Percentiles rank a stretch among this genome's conserved stretches.
phyloP scores from a whole-genome alignment of 1,139 yeast genomes.

The Kurtzmaniella natalensis region DNA sequence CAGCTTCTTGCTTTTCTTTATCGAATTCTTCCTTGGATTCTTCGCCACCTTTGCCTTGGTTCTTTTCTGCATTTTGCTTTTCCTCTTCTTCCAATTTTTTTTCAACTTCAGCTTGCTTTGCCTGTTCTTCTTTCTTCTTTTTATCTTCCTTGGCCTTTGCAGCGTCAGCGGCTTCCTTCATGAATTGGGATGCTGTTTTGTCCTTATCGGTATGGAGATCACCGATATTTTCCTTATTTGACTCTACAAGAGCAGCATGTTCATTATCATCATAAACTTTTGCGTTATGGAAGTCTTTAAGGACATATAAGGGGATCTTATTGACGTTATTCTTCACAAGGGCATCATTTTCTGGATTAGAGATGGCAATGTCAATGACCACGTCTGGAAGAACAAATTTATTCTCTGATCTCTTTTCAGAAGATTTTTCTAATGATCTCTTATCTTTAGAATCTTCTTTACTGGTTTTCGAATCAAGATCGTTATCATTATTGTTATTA shows the following conservation, averaged over 20 bases:
- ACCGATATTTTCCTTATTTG: slow-evolving; percentile 12
- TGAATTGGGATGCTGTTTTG: slow-evolving; percentile 15
- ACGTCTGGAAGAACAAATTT: slow-evolving; percentile 18
- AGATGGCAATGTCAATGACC: slow-evolving; percentile 36
- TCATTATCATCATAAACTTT: slow-evolving; percentile 28
- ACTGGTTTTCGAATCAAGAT: slow-evolving; percentile 4
- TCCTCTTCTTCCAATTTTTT: slow-evolving; percentile 6
- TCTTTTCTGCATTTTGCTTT: neutral
- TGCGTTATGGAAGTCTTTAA: slow-evolving; percentile 24
- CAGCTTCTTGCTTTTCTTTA: slow-evolving; percentile 6
- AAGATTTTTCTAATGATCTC: too few relatives aligned
- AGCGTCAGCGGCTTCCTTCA: slow-evolving; percentile 10
- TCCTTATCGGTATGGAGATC: slow-evolving; percentile 14
- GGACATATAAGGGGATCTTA: slow-evolving; percentile 25
- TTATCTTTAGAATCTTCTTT: slow-evolving; percentile 7
- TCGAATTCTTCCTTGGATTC: slow-evolving; percentile 5
- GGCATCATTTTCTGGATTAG: slow-evolving; percentile 22
- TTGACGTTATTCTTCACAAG: slow-evolving; percentile 31
- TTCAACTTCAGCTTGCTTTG: slow-evolving; percentile 2
- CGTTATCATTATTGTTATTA: slow-evolving; percentile 5
- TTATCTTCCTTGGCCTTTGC: slow-evolving; percentile 6
- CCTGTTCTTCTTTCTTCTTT: slow-evolving; percentile 6
- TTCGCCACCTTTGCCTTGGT: slow-evolving; percentile 6
- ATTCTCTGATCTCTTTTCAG: slow-evolving; percentile 8
- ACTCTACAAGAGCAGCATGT: slow-evolving; percentile 16